Percentiles rank a stretch among this genome's conserved stretches.
phyloP scores from a whole-genome alignment of 176 grass and related monocot species.

The Carex cristatella region DNA sequence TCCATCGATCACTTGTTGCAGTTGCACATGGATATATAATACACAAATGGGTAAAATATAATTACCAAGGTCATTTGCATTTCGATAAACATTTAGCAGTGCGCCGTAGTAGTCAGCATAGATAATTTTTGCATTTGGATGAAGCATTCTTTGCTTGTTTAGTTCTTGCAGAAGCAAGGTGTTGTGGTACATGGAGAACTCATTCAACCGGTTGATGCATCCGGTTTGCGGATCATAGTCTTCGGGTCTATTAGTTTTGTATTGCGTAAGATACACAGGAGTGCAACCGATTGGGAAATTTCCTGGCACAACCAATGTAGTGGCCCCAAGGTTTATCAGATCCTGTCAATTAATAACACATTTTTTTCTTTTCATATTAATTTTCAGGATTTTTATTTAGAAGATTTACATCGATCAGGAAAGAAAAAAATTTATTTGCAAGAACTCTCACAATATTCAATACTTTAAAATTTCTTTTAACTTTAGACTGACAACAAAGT shows the following conservation, averaged over 20 bases:
- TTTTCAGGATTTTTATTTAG: too few species aligned
- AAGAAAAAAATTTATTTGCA: too few species aligned
- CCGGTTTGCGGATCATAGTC: conserved; percentile 47
- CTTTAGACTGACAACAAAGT: background rate
- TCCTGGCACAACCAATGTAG: conserved; percentile 63
- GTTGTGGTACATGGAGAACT: conserved; percentile 60
- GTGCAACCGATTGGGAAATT: conserved; percentile 69
- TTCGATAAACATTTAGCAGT: conserved; percentile 42
- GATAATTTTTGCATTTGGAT: conserved; percentile 56
- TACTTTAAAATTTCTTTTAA: background rate
- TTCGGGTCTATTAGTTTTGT: conserved; percentile 12
- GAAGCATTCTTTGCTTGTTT: conserved; percentile 23
- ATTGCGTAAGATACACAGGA: conserved; percentile 42
- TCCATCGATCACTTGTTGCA: background rate
- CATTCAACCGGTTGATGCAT: conserved; percentile 61
- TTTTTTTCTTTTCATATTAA: too few species aligned
- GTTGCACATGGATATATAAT: background rate
- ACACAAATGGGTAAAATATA: too few species aligned
- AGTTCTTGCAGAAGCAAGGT: conserved; percentile 30
- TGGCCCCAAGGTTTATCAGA: conserved; percentile 50
- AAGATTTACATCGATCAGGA: too few species aligned
- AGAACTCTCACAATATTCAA: too few species aligned
- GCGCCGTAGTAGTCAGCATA: conserved; percentile 75
- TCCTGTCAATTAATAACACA: conserved; percentile 24
- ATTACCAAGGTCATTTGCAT: conserved; percentile 33